Evolutionary conservation across 805 yeast species (phyloP).

Genomic region (Ogataea polymorpha): DNA sequence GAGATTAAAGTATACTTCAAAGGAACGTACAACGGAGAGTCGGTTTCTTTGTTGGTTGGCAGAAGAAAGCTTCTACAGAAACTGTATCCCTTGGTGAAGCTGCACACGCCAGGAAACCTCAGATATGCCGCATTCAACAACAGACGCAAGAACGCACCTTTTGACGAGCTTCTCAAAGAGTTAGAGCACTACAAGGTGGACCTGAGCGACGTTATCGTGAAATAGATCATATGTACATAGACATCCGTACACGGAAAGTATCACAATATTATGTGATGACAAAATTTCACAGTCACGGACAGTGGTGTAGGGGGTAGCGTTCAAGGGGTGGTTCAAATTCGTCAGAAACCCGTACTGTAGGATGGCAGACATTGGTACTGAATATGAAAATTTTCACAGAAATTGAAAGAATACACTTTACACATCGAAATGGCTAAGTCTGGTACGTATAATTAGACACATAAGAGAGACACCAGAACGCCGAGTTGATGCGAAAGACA

Average conservation of each 20-base stretch:
- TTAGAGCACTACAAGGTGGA: conserved; percentile 46
- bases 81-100: conserved; percentile 50
- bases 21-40: conserved; percentile 40
- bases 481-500: neutral
- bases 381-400: conserved; percentile 13
- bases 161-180: conserved; percentile 47
- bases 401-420: conserved; percentile 6
- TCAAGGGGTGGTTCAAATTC: neutral
- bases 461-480: neutral
- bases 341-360: neutral
- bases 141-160: conserved; percentile 41
- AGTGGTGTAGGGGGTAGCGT: conserved; percentile 4
- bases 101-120: conserved; percentile 39
- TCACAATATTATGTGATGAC: too few relatives aligned
- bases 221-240: conserved; percentile 6
- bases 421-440: conserved; percentile 54
- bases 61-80: conserved; percentile 57
- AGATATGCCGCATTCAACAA: conserved; percentile 47
- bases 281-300: conserved; percentile 12
- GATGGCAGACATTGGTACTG: conserved; percentile 6
- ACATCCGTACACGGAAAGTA: conserved; percentile 11
- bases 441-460: conserved; percentile 44
- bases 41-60: conserved; percentile 55
- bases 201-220: conserved; percentile 22
- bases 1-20: conserved; percentile 47